Conservation (phyloP, 441 rosid species). For the Euphorbia corollata region DNA sequence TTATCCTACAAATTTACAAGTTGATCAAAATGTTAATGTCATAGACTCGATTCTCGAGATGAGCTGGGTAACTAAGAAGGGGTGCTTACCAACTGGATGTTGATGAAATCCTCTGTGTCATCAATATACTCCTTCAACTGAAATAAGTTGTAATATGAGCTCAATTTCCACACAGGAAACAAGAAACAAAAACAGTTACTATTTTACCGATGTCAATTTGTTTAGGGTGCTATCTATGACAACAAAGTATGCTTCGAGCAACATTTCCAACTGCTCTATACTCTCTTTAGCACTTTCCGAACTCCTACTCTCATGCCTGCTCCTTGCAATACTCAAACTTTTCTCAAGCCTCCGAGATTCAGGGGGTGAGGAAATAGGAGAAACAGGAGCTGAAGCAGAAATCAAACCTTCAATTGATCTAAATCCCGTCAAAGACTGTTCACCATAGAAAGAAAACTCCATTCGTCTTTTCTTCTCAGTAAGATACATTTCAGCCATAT, state of each 20-base stretch:
- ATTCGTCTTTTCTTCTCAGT: constrained; percentile 86
- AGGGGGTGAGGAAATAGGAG: constrained; percentile 87
- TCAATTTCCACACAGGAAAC: background rate
- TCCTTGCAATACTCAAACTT: constrained; percentile 79
- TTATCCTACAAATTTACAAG: constrained; percentile 53
- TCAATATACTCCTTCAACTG: constrained; percentile 98
- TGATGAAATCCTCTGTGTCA: constrained; percentile 94
- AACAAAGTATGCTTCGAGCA: constrained; percentile 98
- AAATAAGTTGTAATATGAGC: constrained; percentile 18
- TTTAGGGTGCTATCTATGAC: constrained; percentile 88
- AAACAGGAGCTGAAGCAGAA: constrained; percentile 86
- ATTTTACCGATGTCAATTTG: constrained; percentile 81
- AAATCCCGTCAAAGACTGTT: constrained; percentile 64
- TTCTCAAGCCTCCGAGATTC: constrained; percentile 74
- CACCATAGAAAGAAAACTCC: constrained; percentile 73
- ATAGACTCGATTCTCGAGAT: background rate
- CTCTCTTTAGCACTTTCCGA: constrained; percentile 61
- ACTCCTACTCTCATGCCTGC: constrained; percentile 92
- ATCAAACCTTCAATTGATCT: constrained; percentile 58
- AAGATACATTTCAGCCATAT: constrained; percentile 99
- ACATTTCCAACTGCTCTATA: constrained; percentile 94
- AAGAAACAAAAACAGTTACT: constrained; percentile 7
- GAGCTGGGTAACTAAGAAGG: background rate
- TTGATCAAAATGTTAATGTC: background rate
- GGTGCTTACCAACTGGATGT: constrained; percentile 78